Base-by-base conservation (phyloP, 805 yeast genomes). In the Metschnikowia santaceciliae region DNA sequence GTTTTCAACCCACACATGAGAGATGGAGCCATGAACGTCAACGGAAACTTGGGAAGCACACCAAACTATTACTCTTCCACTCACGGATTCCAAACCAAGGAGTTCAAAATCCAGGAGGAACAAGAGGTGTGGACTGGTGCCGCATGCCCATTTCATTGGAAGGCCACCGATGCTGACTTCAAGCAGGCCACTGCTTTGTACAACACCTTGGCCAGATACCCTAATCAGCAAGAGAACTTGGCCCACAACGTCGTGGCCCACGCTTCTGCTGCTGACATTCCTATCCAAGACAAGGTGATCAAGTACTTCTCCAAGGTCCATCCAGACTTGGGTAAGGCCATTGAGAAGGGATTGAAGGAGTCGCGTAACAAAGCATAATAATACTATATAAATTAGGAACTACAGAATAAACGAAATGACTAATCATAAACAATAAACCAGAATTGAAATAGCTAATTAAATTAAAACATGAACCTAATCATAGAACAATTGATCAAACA, bases 111-210 rank as follows among this genome's bases (percentile, higher is more conserved):
- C 45, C 86, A 83, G 67, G 78, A 79, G 62, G 81, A 82, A 60
- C 91, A 86, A 70, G 95, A 88, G 72, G 78, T 81, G 54, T 88
- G 94, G 94, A 72, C 74, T 51, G 94, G 94, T 51, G 81, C 90
- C 49, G 94, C 94, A 43, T 73, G 84, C 54, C 89, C 92, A 57
- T 88, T 80, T 82, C 94, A 90, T 74, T 90, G 97, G 97, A 78
- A 79, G 51, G 80, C 80, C 49, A 72, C 78, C 26, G 86, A 83
- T 47, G 89, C 81, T 53, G 96, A 91, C 72, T 91, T 73, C 68
- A 78, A 70, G 56, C 97, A 91, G 74, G 86, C 96, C 46, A 75
- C 84, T 54, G 83, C 68, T 33, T 78, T 91, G 62, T 92, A 90
- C 83, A 76, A 86, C 52, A 94, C 88, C 34, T 78, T 88, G 66